phyloP scores from a whole-genome alignment of 2,329 filamentous ascomycete species.

The Claviceps purpurea region DNA sequence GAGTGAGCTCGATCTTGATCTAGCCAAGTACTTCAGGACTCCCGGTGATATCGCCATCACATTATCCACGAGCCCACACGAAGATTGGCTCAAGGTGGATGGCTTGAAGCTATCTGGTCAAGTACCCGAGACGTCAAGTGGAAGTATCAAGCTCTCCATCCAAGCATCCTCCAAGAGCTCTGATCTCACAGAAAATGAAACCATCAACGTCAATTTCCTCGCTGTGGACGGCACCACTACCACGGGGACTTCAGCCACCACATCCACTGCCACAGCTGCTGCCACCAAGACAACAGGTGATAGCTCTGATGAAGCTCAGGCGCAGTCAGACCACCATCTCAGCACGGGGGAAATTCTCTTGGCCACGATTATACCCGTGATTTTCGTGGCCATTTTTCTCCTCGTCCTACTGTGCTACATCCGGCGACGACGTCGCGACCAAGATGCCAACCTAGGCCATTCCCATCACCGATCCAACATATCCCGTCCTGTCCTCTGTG shows the following conservation, averaged over 20 bases:
- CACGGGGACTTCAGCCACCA: conserved; percentile 11
- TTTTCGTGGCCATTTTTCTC: conserved; percentile 20
- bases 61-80: conserved; percentile 21
- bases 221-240: conserved; percentile 13
- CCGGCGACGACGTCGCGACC: conserved; percentile 17
- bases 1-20: conserved; percentile 27
- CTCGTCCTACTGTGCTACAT: conserved; percentile 21
- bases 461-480: conserved; percentile 21
- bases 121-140: conserved; percentile 21
- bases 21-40: conserved; percentile 28
- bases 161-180: conserved; percentile 21
- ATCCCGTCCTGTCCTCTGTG: conserved; percentile 18
- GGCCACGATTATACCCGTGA: conserved; percentile 30
- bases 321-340: conserved; percentile 12
- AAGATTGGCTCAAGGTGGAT: conserved; percentile 31
- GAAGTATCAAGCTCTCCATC: conserved; percentile 20
- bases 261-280: conserved; percentile 12
- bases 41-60: conserved; percentile 24
- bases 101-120: conserved; percentile 26
- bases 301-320: conserved; percentile 6
- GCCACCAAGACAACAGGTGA: conserved; percentile 11
- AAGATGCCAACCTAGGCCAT: conserved; percentile 15
- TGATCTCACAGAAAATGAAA: conserved; percentile 22
- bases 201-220: conserved; percentile 23
- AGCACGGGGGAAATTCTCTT: conserved; percentile 25